Evolutionary conservation across 768 basidiomycete genomes (phyloP).

Genomic region (Coprinellus micaceus): DNA sequence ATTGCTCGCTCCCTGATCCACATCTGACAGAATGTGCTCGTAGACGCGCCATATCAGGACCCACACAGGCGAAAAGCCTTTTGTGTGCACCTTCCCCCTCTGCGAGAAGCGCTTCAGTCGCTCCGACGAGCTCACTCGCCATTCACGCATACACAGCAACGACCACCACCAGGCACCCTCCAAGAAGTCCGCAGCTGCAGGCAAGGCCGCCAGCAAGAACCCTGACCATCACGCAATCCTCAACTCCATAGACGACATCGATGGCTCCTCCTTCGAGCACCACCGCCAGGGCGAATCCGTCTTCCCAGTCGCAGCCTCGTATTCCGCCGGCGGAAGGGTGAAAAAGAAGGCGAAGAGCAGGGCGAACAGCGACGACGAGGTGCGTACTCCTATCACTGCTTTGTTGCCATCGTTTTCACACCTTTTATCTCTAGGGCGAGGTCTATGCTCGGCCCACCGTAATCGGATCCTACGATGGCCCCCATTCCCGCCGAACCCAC

Average conservation of each 20-base stretch:
- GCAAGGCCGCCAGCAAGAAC: conserved; percentile 7
- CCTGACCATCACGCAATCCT: background rate
- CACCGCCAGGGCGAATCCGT: background rate
- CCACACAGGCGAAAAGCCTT: conserved; percentile 98
- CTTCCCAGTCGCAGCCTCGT: background rate
- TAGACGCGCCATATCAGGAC: conserved; percentile 98
- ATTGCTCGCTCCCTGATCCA: background rate
- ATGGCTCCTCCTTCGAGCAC: background rate
- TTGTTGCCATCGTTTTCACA: conserved; percentile 6
- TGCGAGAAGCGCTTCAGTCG: conserved; percentile 98
- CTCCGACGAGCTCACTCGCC: conserved; percentile 96
- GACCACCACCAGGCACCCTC: conserved; percentile 32
- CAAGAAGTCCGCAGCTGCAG: conserved; percentile 19
- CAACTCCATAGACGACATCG: background rate
- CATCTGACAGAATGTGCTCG: conserved; percentile 12
- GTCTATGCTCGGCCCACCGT: conserved; percentile 58
- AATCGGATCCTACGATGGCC: conserved; percentile 41
- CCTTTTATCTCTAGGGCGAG: conserved; percentile 35
- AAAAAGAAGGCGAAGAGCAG: conserved; percentile 80
- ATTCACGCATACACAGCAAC: conserved; percentile 87
- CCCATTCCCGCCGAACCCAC: conserved; percentile 32
- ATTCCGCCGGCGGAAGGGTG: conserved; percentile 31
- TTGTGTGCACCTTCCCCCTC: conserved; percentile 84
- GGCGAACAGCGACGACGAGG: conserved; percentile 83
- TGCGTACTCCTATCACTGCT: conserved; percentile 31